Evolutionary conservation across 108 stramenopile species (phyloP).

Genomic region (Discostella stelligeroides): DNA sequence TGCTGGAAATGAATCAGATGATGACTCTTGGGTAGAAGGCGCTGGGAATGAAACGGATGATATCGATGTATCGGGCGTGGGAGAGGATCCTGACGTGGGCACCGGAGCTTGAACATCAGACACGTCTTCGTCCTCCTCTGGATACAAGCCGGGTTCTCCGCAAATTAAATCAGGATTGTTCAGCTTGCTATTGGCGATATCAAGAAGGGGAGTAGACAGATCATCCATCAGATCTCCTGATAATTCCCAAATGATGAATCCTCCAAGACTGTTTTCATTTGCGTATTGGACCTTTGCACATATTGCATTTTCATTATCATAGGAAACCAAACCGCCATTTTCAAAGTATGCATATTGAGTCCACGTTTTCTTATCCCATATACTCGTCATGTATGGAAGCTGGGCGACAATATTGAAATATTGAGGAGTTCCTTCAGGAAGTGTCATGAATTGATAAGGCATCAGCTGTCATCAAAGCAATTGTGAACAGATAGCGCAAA

Average conservation of each 20-base stretch:
- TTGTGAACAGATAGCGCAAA: not conserved
- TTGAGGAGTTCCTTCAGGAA: constrained; percentile 41
- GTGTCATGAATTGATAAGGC: not conserved
- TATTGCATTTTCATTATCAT: constrained; percentile 37
- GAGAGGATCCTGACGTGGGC: not conserved
- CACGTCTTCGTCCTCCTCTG: constrained; percentile 2
- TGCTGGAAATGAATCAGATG: not conserved
- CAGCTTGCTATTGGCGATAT: constrained; percentile 28
- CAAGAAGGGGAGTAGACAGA: constrained; percentile 37
- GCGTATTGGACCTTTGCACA: constrained; percentile 42
- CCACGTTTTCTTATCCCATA: constrained; percentile 25
- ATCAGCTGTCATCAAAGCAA: not conserved
- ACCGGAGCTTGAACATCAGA: not conserved
- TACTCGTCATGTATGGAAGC: constrained; percentile 31
- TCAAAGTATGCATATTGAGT: constrained; percentile 42
- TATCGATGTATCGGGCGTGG: not conserved
- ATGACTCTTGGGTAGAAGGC: not conserved
- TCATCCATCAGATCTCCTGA: constrained; percentile 36
- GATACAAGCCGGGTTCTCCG: constrained; percentile 10
- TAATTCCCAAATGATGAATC: constrained; percentile 49
- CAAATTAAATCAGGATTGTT: constrained; percentile 19
- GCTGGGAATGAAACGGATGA: not conserved
- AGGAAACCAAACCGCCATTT: constrained; percentile 24
- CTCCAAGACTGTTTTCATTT: constrained; percentile 27
- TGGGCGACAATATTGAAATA: constrained; percentile 50